Percentiles rank a stretch among this genome's conserved stretches.
These are phyloP conservation scores for Geranium rotundifolium DNA, from an alignment of 345 rosid species.

Conservation along the genomic window DNA sequence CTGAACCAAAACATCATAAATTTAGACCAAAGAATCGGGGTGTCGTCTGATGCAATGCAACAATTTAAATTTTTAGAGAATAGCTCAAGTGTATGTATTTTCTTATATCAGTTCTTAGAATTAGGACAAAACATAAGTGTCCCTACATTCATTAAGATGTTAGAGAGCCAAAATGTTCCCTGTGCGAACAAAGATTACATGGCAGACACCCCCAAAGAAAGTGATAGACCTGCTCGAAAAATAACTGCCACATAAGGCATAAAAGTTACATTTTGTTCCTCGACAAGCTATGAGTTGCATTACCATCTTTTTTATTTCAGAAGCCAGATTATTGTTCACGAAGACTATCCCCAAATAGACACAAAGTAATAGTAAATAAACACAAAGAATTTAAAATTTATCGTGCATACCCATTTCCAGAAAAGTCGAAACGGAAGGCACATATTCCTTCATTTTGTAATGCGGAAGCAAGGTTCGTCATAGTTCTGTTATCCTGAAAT, in stretches of 20 bases:
- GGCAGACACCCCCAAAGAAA: not conserved
- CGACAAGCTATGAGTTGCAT: not conserved
- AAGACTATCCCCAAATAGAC: not conserved
- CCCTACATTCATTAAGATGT: no score
- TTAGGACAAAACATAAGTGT: no score
- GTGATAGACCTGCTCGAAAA: not conserved
- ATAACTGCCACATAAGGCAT: not conserved
- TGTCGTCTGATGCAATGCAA: no score
- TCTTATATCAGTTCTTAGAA: no score
- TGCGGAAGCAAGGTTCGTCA: slow-evolving; percentile 55
- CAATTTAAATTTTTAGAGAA: not conserved
- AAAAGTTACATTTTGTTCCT: not conserved
- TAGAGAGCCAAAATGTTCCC: no score
- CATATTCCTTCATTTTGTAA: slow-evolving; percentile 59
- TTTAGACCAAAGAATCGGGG: not conserved
- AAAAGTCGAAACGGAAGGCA: slow-evolving; percentile 68
- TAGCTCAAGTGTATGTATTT: not conserved
- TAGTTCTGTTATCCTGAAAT: slow-evolving; percentile 36
- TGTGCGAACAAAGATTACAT: no score
- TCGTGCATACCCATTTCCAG: slow-evolving; percentile 63
- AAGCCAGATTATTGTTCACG: not conserved
- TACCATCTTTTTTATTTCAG: not conserved
- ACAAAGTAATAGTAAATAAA: not conserved
- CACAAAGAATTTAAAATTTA: not conserved
- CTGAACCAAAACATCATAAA: not conserved